Base-by-base conservation (phyloP, 257 asterid genomes). In the Scutellaria barbata region DNA sequence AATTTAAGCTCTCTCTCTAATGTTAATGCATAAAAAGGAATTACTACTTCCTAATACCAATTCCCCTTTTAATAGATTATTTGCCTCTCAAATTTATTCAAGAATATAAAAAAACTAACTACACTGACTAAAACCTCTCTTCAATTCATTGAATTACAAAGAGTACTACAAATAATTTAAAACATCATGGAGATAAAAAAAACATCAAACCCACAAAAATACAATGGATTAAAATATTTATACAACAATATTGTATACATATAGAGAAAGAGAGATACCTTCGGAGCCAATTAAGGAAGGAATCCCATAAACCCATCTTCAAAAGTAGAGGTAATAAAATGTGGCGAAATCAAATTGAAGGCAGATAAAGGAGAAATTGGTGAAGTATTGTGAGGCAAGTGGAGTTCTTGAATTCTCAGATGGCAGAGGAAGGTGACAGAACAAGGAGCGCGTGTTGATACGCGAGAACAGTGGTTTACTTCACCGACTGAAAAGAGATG, bases 241-340 rank as follows among this genome's bases (percentile, higher is more conserved):
- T 14, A 18, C 10, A 11, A 40, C 40, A 45, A 63, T 18, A 43
- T 8, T 43, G 48, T 30, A 9, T 4, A 69, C 30, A n/a, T 42
- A 33, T 7, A 13, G 8, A 4, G 17, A n/a, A 30, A 59, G 66
- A 13, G 1, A 9, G 41, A 42, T 81, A 92, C 96, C 96, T 92
- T 71, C 96, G 83, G 42, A 92, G 90, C 96, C 98, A 92, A 72
- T 86, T 85, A 81, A 92, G 96, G 47, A 92, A 52, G 68, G 90
- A 81, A 74, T 84, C 96, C 93, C 91, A 92, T 45, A 89, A 74
- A 43, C 96, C 98, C 96, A 92, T 92, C 5, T 63, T 65, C 63
- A 51, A 70, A 54, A 73, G 14, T 30, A 25, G 70, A 71, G 25
- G 25, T 0, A 67, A 50, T 17, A 16, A 58, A 39, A 11, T 52